Conservation (phyloP, 257 asterid species). For the Voacanga thouarsii region DNA sequence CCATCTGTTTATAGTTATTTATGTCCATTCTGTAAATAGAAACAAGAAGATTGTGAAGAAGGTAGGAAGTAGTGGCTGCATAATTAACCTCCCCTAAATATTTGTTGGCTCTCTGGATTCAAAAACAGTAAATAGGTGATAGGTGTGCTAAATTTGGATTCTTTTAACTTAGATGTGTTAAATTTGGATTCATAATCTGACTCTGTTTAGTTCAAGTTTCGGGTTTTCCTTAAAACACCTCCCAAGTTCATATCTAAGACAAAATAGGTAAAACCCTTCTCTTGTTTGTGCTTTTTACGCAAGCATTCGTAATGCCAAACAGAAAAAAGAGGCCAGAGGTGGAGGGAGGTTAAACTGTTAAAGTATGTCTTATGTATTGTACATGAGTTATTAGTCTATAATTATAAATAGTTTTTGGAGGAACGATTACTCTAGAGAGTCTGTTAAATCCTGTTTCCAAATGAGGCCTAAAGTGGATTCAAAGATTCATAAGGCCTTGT, state of each 20-base stretch:
- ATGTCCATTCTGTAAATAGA: constrained; percentile 38
- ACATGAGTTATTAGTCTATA: too few relatives aligned
- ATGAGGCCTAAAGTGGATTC: too few relatives aligned
- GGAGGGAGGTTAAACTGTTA: too few relatives aligned
- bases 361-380: too few relatives aligned
- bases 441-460: too few relatives aligned
- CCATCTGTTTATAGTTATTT: constrained; percentile 20
- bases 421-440: too few relatives aligned
- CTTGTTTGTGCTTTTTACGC: not conserved
- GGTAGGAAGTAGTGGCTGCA: constrained; percentile 30
- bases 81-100: constrained; percentile 25
- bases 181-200: not conserved
- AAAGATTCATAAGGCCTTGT: too few relatives aligned
- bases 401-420: too few relatives aligned
- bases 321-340: too few relatives aligned
- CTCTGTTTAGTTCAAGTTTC: not conserved
- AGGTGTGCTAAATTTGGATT: constrained; percentile 19
- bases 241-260: not conserved
- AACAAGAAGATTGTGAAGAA: constrained; percentile 32
- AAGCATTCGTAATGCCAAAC: too few relatives aligned
- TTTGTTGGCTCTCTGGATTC: constrained; percentile 17
- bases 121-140: constrained; percentile 27
- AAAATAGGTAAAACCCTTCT: not conserved
- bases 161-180: constrained; percentile 10
- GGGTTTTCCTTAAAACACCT: not conserved